Conservation (phyloP, 2,329 filamentous ascomycete species). For the Aspergillus sp. region DNA sequence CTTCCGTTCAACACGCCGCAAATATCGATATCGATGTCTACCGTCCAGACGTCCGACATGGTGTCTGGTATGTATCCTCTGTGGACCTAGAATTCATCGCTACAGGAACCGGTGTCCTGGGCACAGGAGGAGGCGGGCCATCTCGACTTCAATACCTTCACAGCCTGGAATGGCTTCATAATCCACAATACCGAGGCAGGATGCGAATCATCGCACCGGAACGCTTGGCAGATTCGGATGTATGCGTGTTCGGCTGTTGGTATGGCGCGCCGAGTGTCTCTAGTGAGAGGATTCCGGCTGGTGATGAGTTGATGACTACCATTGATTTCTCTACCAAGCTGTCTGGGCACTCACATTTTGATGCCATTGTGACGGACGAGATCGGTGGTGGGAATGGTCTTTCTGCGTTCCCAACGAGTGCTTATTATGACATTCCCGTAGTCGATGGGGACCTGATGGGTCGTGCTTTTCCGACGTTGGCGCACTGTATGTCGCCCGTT, state of each 20-base stretch:
- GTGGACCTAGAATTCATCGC: constrained; percentile 33
- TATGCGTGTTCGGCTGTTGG: constrained; percentile 39
- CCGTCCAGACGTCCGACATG: constrained; percentile 21
- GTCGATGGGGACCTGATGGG: constrained; percentile 43
- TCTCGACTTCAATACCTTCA: constrained; percentile 42
- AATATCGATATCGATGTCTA: constrained; percentile 24
- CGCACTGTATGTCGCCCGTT: constrained; percentile 8
- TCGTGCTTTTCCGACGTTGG: constrained; percentile 33
- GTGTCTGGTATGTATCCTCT: constrained; percentile 31
- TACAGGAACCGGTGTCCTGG: constrained; percentile 30
- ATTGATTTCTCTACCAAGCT: constrained; percentile 13
- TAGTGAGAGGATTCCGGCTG: constrained; percentile 9
- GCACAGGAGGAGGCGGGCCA: constrained; percentile 35
- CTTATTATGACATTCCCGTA: constrained; percentile 30
- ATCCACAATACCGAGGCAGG: constrained; percentile 17
- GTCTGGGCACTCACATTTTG: constrained; percentile 25
- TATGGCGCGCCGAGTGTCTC: constrained; percentile 29
- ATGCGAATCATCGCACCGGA: constrained; percentile 37
- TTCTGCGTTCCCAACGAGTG: constrained; percentile 19
- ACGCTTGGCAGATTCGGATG: constrained; percentile 30
- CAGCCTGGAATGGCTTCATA: constrained; percentile 32
- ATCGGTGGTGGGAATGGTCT: constrained; percentile 33
- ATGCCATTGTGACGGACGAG: constrained; percentile 22
- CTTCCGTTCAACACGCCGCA: constrained; percentile 14
- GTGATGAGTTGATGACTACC: constrained; percentile 2